Percentiles rank a stretch among this genome's conserved stretches.
These are phyloP conservation scores for Thyridium curvatum DNA, from an alignment of 2,329 filamentous ascomycete genomes.

Conservation along the genomic window DNA sequence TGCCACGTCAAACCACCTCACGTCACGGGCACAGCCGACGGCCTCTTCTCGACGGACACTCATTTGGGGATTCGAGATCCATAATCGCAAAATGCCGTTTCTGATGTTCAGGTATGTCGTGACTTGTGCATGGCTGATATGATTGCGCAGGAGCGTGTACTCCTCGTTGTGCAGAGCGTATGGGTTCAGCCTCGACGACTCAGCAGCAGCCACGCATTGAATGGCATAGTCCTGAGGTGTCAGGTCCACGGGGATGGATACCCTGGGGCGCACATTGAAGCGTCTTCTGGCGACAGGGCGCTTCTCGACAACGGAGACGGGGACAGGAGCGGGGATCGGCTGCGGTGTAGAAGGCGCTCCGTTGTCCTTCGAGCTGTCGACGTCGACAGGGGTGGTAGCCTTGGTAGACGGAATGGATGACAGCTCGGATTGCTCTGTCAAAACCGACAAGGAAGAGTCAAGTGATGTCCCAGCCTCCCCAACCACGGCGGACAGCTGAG, in stretches of 20 bases:
- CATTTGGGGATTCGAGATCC: constrained; percentile 80
- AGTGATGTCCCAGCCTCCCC: constrained; percentile 29
- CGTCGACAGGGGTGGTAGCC: constrained; percentile 53
- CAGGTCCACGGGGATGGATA: constrained; percentile 75
- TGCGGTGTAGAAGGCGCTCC: constrained; percentile 6
- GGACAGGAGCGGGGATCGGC: constrained; percentile 11
- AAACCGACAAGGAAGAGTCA: constrained; percentile 44
- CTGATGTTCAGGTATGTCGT: constrained; percentile 94
- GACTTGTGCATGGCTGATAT: constrained; percentile 83
- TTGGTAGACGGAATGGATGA: constrained; percentile 55
- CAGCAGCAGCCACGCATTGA: constrained; percentile 84
- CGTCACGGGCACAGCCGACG: constrained; percentile 81
- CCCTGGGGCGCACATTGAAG: constrained; percentile 64
- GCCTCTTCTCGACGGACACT: constrained; percentile 80
- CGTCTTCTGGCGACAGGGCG: constrained; percentile 20
- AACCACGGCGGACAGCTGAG: constrained; percentile 5
- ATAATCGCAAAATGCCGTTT: constrained; percentile 86
- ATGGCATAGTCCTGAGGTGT: constrained; percentile 74
- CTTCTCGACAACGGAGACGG: constrained; percentile 15
- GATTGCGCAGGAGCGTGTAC: constrained; percentile 70
- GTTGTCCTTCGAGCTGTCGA: constrained; percentile 27
- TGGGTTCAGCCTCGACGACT: constrained; percentile 82
- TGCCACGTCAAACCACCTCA: constrained; percentile 82
- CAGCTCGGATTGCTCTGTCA: constrained; percentile 49
- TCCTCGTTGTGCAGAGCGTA: constrained; percentile 83